phyloP scores from a whole-genome alignment of 2,329 filamentous ascomycete genomes.

The Beauveria asiatica region DNA sequence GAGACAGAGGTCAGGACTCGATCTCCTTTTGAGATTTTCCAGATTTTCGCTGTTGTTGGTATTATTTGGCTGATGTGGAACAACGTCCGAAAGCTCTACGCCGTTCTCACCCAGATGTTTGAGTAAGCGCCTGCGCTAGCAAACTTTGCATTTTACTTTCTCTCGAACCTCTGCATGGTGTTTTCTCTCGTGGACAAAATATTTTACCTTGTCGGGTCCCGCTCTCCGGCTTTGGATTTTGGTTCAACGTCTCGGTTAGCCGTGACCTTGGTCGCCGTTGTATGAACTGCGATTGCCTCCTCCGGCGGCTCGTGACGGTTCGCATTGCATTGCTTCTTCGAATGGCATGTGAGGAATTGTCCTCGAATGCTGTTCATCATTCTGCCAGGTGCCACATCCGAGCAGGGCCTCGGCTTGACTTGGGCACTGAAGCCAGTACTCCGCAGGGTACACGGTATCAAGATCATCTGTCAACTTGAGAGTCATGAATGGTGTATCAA shows the following conservation, averaged over 20 bases:
- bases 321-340: background rate
- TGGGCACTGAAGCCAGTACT: background rate
- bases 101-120: constrained; percentile 1
- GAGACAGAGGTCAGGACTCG: constrained; percentile 51
- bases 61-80: constrained; percentile 34
- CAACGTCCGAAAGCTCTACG: constrained; percentile 24
- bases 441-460: background rate
- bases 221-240: background rate
- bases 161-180: background rate
- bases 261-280: background rate
- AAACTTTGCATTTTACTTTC: background rate
- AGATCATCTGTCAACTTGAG: background rate
- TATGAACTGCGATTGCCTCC: background rate
- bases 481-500: background rate
- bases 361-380: background rate
- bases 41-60: constrained; percentile 44
- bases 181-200: background rate
- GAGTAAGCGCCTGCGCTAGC: background rate
- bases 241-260: background rate
- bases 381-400: background rate
- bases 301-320: background rate
- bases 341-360: background rate
- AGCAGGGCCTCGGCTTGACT: background rate
- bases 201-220: background rate
- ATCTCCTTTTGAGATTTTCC: constrained; percentile 45